phyloP scores from a whole-genome alignment of 345 rosid species.

The Eutrema yunnanense region DNA sequence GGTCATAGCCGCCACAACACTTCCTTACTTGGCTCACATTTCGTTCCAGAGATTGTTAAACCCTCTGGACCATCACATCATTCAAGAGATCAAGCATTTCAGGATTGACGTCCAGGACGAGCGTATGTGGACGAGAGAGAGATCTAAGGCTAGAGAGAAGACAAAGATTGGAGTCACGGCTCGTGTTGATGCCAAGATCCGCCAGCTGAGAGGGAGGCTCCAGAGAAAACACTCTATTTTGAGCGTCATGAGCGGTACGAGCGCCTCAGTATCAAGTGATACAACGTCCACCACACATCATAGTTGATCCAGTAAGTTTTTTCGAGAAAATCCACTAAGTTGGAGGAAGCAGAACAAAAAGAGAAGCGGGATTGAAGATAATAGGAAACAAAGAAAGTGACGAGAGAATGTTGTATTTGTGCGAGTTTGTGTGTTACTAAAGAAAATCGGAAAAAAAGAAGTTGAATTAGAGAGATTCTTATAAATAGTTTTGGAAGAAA shows the following conservation, averaged over 20 bases:
- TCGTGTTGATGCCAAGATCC: conserved; percentile 52
- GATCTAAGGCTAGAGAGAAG: conserved; percentile 36
- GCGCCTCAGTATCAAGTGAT: conserved; percentile 23
- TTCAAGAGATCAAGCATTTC: conserved; percentile 63
- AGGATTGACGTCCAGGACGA: conserved; percentile 43
- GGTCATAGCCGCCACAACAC: conserved; percentile 39
- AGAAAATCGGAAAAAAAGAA: background rate
- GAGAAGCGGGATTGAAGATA: background rate
- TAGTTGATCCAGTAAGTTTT: conserved; percentile 18
- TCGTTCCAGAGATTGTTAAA: conserved; percentile 37
- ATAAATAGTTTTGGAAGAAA: background rate
- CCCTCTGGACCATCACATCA: conserved; percentile 69
- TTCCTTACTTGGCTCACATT: conserved; percentile 45
- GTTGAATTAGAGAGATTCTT: conserved; percentile 3
- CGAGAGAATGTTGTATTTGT: conserved; percentile 4
- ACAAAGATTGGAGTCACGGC: conserved; percentile 61
- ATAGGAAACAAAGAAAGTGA: conserved; percentile 2
- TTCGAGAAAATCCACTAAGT: background rate
- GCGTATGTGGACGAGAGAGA: conserved; percentile 57
- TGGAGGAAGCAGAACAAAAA: background rate
- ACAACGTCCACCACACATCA: conserved; percentile 28
- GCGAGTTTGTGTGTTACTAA: conserved; percentile 11
- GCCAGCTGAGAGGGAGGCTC: conserved; percentile 22
- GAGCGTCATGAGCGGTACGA: conserved; percentile 25
- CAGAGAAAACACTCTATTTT: conserved; percentile 27